Evolutionary conservation across 306 rosid genomes (phyloP).

Genomic region (Castanopsis chinensis): DNA sequence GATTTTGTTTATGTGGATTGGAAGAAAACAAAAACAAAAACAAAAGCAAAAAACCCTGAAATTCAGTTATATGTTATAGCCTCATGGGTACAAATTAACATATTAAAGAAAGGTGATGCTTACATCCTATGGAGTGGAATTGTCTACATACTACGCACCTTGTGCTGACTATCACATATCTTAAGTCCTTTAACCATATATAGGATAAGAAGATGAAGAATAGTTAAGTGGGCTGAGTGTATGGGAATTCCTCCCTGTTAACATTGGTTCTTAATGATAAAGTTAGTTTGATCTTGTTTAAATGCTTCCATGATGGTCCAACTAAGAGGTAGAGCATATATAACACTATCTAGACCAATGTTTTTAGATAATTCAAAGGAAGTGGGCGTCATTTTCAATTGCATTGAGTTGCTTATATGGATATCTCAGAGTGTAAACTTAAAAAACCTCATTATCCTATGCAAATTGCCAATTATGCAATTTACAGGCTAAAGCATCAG

Average conservation of each 20-base stretch:
- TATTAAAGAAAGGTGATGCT: neutral
- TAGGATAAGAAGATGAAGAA: neutral
- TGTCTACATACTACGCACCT: neutral
- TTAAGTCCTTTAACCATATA: neutral
- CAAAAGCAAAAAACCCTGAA: neutral
- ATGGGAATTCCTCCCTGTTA: neutral
- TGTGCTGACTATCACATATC: neutral
- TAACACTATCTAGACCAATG: neutral
- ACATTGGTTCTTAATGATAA: neutral
- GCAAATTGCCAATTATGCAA: neutral
- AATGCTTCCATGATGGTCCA: neutral
- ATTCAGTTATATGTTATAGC: neutral
- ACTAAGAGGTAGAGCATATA: constrained; percentile 1
- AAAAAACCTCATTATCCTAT: neutral
- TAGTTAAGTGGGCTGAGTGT: constrained; percentile 1
- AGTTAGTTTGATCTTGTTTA: neutral
- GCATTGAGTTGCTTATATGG: constrained; percentile 4
- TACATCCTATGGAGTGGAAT: neutral
- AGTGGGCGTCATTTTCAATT: neutral
- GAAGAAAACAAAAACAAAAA: neutral
- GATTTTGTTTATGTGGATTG: neutral
- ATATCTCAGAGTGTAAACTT: constrained; percentile 5
- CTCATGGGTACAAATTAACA: neutral
- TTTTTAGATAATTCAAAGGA: constrained; percentile 1
- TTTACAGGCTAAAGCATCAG: constrained; percentile 48